These are phyloP conservation scores for Dendrocalamus sinicus DNA, from an alignment of 176 grass and related monocot genomes.

Conservation along the genomic window DNA sequence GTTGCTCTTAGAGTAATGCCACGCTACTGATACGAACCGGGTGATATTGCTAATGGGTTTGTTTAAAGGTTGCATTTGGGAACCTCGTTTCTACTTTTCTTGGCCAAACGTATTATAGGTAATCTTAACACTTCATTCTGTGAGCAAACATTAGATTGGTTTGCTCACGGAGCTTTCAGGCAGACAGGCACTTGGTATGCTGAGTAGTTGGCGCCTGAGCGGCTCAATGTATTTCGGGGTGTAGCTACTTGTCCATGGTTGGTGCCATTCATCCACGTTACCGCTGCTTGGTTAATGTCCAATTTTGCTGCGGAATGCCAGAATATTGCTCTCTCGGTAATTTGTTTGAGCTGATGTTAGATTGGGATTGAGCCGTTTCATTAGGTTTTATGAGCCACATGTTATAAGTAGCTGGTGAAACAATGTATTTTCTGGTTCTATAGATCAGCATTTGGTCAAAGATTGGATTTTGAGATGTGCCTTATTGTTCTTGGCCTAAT, in stretches of 20 bases:
- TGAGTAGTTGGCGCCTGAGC: background rate
- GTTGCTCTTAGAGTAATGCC: background rate
- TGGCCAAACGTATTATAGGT: background rate
- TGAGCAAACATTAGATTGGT: background rate
- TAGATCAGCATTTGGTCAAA: background rate
- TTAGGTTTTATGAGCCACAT: background rate
- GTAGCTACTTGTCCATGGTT: background rate
- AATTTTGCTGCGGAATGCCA: background rate
- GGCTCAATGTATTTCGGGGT: background rate
- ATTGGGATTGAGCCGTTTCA: background rate
- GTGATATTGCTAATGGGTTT: background rate
- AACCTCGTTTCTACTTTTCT: background rate
- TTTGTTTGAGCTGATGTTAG: conserved; percentile 1
- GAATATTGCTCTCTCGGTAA: background rate
- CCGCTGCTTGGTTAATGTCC: background rate
- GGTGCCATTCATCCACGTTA: background rate
- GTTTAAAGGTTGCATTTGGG: background rate
- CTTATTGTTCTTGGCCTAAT: background rate
- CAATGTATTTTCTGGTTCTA: background rate
- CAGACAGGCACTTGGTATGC: background rate
- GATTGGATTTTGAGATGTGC: background rate
- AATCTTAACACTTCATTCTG: background rate
- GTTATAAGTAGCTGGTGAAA: background rate
- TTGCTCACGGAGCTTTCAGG: background rate
- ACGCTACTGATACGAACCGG: background rate